phyloP scores from a whole-genome alignment of 345 rosid species.

The Sonneratia alba region DNA sequence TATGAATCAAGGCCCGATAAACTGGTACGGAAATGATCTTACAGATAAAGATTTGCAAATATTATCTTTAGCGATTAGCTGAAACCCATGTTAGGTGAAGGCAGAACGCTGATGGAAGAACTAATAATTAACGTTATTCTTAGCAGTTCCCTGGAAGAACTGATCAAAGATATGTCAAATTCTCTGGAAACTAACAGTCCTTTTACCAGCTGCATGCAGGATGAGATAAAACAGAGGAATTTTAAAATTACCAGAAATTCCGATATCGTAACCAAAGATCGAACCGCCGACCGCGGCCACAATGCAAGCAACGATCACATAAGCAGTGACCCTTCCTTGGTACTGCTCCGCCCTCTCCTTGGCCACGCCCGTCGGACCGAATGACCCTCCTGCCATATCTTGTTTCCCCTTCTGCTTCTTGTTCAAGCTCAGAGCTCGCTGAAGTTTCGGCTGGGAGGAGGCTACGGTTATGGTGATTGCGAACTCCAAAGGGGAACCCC shows the following conservation, averaged over 20 bases:
- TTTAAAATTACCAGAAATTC: slow-evolving; percentile 57
- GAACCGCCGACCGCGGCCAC: slow-evolving; percentile 83
- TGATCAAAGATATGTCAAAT: not conserved
- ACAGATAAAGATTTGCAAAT: not conserved
- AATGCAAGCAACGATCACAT: slow-evolving; percentile 59
- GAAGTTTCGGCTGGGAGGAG: not conserved
- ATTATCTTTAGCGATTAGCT: too few species aligned
- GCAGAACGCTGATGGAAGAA: not conserved
- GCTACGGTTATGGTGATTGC: not conserved
- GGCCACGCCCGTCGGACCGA: slow-evolving; percentile 67
- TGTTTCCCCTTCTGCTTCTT: not conserved
- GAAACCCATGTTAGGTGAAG: too few species aligned
- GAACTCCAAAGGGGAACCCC: not conserved
- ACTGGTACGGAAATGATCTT: not conserved
- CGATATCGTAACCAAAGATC: slow-evolving; percentile 85
- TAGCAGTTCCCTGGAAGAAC: not conserved
- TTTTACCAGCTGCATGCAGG: not conserved
- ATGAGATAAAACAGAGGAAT: not conserved
- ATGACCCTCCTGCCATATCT: slow-evolving; percentile 69
- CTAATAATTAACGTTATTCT: too few species aligned
- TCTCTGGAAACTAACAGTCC: not conserved
- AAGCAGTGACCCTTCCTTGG: slow-evolving; percentile 61
- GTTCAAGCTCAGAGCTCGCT: not conserved
- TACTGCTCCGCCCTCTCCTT: slow-evolving; percentile 78
- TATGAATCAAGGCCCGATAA: not conserved